phyloP scores from a whole-genome alignment of 495 filamentous ascomycete genomes.

The Aspergillus wentii region DNA sequence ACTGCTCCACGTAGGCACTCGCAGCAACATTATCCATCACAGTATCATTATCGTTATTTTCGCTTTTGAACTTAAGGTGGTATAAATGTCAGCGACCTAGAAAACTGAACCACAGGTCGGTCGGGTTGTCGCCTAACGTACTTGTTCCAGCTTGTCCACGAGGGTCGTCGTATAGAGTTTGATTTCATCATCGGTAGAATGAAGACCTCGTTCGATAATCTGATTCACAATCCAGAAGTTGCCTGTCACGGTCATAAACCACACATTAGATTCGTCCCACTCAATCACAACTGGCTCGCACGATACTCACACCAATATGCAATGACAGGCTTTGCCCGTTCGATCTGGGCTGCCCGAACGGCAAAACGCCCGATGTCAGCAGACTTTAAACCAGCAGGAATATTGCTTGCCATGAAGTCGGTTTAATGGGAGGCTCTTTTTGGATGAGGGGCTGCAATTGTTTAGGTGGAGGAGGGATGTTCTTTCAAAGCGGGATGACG shows the following conservation, averaged over 20 bases:
- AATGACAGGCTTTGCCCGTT: conserved; percentile 76
- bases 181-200: conserved; percentile 68
- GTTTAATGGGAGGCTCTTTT: not conserved
- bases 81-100: conserved; percentile 8
- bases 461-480: not conserved
- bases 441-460: not conserved
- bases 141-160: conserved; percentile 89
- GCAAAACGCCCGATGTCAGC: conserved; percentile 78
- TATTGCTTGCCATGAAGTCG: conserved; percentile 58
- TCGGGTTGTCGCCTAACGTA: conserved; percentile 40
- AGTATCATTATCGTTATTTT: conserved; percentile 63
- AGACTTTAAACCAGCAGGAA: conserved; percentile 71
- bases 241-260: conserved; percentile 52
- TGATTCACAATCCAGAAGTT: conserved; percentile 92
- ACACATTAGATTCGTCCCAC: conserved; percentile 6
- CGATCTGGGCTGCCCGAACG: conserved; percentile 76
- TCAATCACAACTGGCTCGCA: conserved; percentile 3
- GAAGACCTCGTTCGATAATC: conserved; percentile 74
- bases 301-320: conserved; percentile 84
- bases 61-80: conserved; percentile 54
- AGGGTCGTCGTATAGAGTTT: conserved; percentile 72
- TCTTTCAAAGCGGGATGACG: conserved; percentile 19
- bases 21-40: conserved; percentile 78
- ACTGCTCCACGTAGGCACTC: conserved; percentile 90
- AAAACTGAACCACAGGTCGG: no score